These are phyloP conservation scores for Hypoxylon fuscum DNA, from an alignment of 495 filamentous ascomycete genomes.

Conservation along the genomic window DNA sequence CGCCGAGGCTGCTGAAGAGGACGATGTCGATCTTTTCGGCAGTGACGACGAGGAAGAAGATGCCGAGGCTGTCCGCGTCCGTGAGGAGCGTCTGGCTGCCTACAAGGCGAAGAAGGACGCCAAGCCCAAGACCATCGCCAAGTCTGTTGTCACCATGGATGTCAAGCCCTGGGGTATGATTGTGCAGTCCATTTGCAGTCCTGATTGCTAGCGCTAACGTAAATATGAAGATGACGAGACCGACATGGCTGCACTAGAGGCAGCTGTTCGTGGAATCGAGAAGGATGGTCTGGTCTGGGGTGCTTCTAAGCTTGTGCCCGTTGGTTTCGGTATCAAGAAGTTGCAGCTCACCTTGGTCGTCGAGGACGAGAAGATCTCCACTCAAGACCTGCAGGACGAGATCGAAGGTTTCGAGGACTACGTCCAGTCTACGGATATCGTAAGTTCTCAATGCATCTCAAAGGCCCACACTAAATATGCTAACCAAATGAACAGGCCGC, in stretches of 20 bases:
- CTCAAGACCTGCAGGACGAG: conserved; percentile 84
- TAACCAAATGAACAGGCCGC: conserved; percentile 61
- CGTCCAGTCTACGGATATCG: conserved; percentile 94
- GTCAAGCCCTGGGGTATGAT: conserved; percentile 98
- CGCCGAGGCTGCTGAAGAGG: conserved; percentile 80
- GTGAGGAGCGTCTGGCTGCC: conserved; percentile 87
- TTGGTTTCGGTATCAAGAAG: conserved; percentile 99
- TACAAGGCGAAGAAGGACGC: conserved; percentile 97
- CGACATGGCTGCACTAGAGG: conserved; percentile 82
- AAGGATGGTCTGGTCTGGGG: conserved; percentile 97
- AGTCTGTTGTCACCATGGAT: conserved; percentile 94
- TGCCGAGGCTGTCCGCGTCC: conserved; percentile 79
- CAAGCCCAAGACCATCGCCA: conserved; percentile 89
- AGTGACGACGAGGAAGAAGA: conserved; percentile 93
- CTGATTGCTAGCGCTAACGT: conserved; percentile 34
- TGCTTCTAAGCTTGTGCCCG: conserved; percentile 84
- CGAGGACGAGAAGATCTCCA: conserved; percentile 95
- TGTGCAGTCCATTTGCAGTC: background rate
- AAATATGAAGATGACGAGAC: conserved; percentile 81
- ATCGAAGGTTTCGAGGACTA: conserved; percentile 90
- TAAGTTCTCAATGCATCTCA: conserved; percentile 50
- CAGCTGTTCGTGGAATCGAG: conserved; percentile 83
- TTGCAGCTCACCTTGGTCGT: conserved; percentile 98
- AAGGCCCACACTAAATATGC: background rate
- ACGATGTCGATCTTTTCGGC: conserved; percentile 90